Conservation (phyloP, 2,329 filamentous ascomycete genomes). For the Venturiaceae sp. region DNA sequence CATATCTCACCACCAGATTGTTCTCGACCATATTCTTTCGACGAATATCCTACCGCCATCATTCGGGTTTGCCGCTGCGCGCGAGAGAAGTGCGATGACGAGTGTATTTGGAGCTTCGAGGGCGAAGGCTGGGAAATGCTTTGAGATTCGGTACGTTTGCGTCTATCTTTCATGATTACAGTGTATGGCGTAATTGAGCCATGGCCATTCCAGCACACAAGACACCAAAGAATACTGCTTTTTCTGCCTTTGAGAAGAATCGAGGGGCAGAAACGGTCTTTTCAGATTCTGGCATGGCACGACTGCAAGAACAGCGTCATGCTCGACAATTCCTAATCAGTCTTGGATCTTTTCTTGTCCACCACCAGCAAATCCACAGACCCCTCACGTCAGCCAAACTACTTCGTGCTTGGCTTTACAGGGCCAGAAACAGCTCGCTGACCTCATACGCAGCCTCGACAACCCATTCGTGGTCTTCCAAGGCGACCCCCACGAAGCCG, state of each 20-base stretch:
- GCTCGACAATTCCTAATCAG: no score
- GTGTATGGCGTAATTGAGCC: no score
- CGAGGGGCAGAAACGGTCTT: no score
- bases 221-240: no score
- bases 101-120: background rate
- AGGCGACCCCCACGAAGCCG: conserved; percentile 35
- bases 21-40: background rate
- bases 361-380: background rate
- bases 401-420: background rate
- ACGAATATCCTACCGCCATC: background rate
- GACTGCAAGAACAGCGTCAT: no score
- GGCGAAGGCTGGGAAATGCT: background rate
- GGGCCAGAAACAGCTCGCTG: background rate
- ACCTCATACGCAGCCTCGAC: conserved; percentile 24
- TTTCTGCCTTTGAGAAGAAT: no score
- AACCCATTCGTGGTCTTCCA: conserved; percentile 40
- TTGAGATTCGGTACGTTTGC: conserved; percentile 5
- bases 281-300: no score
- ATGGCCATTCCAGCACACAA: no score
- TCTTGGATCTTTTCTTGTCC: no score
- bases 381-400: background rate
- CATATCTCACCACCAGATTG: background rate
- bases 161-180: no score
- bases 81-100: no score
- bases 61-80: background rate